Evolutionary conservation across 192 early-diverging fungal genomes (phyloP), one percentile per base, ranked within the genome.

Genomic region (Podila horticola): DNA sequence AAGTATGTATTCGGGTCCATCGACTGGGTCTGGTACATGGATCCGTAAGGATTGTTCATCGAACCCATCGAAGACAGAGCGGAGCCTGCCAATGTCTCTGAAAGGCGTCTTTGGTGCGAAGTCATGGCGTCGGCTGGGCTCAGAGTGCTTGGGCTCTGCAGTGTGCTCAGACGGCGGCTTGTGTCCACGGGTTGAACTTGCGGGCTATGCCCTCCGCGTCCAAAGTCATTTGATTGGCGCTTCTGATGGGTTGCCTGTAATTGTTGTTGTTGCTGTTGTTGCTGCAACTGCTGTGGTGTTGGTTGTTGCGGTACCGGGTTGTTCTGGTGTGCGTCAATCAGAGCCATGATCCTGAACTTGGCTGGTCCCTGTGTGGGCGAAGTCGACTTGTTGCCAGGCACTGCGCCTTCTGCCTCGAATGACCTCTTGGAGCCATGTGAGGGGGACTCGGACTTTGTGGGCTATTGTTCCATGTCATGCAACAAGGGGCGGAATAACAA

Each of bases 321-420:
- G 62, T 33, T 81, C 49, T 73, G 70, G 24, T 81, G 77, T 17
- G 77, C 77, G 49, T 81, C 77, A 22, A 81, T 81, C 71, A 81
- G 36, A 17, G 77, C 66, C 77, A 81, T 81, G 55, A 81, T 81
- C 48, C 77, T 81, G 57, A 69, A 81, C 38, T 81, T 81, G 19
- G 67, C 66, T 26, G 77, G 77, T 19, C 77, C 77, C 26, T 81
- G 77, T 4, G 77, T 81, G 26, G 77, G 77, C 10, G 77, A 81
- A 17, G 36, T 51, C 15, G 24, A 20, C 9, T 60, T 55, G 58
- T 29, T 64, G 2, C 62, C 41, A 15, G 19, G 68, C 4, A 29
- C 22, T 2, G 22, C 20, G 2, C 61, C 67, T 9, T 81, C 77
- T 10, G 66, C 29, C 30, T 81, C 77, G 28, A 81, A 69, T 12